phyloP scores from a whole-genome alignment of 2,329 filamentous ascomycete species.

The Epichloe baconii region DNA sequence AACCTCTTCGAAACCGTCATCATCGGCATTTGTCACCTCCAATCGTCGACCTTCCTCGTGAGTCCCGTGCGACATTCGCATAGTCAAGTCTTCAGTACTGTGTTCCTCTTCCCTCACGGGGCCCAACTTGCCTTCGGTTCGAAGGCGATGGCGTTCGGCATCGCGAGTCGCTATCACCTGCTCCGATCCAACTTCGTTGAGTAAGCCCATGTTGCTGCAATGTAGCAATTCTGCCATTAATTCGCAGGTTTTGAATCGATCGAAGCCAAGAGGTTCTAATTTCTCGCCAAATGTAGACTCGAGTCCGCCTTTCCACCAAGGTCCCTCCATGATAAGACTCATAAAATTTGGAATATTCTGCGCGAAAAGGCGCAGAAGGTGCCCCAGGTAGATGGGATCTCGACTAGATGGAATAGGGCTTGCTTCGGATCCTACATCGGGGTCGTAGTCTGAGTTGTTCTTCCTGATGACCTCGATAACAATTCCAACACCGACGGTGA shows the following conservation, averaged over 20 bases:
- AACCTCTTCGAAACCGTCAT: conserved; percentile 92
- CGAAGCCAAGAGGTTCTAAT: conserved; percentile 90
- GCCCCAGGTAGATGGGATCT: conserved; percentile 93
- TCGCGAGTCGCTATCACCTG: conserved; percentile 72
- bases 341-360: conserved; percentile 90
- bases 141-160: conserved; percentile 64
- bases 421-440: conserved; percentile 73
- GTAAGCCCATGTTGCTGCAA: conserved; percentile 94
- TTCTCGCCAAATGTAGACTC: conserved; percentile 81
- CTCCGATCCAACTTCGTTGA: conserved; percentile 87
- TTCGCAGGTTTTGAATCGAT: conserved; percentile 97
- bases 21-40: conserved; percentile 68
- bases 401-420: conserved; percentile 68
- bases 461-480: conserved; percentile 98
- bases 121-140: conserved; percentile 58
- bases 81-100: conserved; percentile 45
- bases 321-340: conserved; percentile 69
- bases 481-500: conserved; percentile 94
- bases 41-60: conserved; percentile 53
- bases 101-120: conserved; percentile 26
- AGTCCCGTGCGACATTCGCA: conserved; percentile 37
- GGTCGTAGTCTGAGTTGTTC: conserved; percentile 98
- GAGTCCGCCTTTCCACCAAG: conserved; percentile 59
- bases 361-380: conserved; percentile 76
- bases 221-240: conserved; percentile 95